Conservation (phyloP, 257 asterid genomes). For the Fraxinus anomala region DNA sequence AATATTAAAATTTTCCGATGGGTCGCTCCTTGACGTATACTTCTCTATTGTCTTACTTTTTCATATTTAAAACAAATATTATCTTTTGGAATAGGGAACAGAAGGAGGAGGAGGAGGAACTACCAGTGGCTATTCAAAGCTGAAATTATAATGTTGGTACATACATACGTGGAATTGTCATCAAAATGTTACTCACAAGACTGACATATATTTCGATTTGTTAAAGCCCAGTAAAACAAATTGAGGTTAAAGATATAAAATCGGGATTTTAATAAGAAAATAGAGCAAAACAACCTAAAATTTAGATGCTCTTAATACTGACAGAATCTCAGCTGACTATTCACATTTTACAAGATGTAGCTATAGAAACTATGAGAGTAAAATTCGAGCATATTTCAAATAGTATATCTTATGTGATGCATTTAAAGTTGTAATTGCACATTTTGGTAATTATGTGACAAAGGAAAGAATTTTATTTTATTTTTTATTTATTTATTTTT, state of each 20-base stretch:
- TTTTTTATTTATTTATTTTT: too few species aligned
- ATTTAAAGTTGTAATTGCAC: background rate
- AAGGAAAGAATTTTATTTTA: background rate
- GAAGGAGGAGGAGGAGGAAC: background rate
- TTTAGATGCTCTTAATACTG: background rate
- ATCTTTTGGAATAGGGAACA: background rate
- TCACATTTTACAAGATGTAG: background rate
- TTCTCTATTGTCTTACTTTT: background rate
- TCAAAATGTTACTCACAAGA: background rate
- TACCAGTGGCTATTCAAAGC: background rate
- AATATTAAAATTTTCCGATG: constrained; percentile 8
- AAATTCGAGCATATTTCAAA: background rate
- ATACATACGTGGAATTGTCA: background rate
- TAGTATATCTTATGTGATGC: background rate
- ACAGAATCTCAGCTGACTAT: background rate
- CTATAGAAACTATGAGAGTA: background rate
- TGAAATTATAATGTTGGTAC: background rate
- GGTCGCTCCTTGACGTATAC: constrained; percentile 16
- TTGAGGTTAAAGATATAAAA: background rate
- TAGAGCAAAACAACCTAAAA: background rate
- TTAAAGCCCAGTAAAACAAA: background rate
- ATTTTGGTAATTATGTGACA: background rate
- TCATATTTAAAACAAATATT: constrained; percentile 1
- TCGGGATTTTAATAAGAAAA: background rate
- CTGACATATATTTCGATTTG: background rate